Conservation (phyloP, 306 rosid genomes). For the Medicago lupulina region DNA sequence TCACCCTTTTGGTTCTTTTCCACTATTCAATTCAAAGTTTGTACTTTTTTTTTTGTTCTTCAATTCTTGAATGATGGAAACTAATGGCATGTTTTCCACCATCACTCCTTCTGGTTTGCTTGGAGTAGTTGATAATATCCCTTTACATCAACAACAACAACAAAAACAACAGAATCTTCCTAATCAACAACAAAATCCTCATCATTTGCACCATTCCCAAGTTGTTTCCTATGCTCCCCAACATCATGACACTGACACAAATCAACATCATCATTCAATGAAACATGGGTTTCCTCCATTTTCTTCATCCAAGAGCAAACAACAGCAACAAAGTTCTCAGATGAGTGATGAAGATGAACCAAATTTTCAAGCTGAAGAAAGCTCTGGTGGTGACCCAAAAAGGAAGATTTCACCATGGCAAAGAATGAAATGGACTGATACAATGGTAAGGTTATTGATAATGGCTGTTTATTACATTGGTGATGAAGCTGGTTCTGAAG, state of each 20-base stretch:
- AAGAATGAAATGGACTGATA: conserved; percentile 96
- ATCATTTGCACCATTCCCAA: conserved; percentile 54
- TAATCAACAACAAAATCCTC: conserved; percentile 58
- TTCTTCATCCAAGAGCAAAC: conserved; percentile 53
- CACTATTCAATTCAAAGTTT: conserved; percentile 32
- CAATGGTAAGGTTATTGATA: conserved; percentile 81
- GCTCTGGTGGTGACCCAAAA: conserved; percentile 61
- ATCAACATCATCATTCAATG: conserved; percentile 45
- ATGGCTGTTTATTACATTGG: conserved; percentile 94
- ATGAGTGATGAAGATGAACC: conserved; percentile 81
- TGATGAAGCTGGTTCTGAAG: conserved; percentile 75
- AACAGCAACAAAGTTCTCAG: conserved; percentile 40
- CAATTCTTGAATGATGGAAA: conserved; percentile 60
- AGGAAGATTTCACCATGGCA: conserved; percentile 88
- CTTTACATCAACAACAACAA: conserved; percentile 63
- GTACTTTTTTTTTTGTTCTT: neutral
- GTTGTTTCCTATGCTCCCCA: conserved; percentile 54
- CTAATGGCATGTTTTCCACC: conserved; percentile 67
- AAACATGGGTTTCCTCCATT: conserved; percentile 51
- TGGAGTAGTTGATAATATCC: conserved; percentile 56
- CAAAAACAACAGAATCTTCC: conserved; percentile 57
- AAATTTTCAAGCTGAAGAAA: conserved; percentile 53
- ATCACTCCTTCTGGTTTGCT: conserved; percentile 60
- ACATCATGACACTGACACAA: conserved; percentile 58
- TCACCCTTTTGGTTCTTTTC: conserved; percentile 15